These are phyloP conservation scores for Russula sp. DNA, from an alignment of 768 basidiomycete genomes.

Conservation along the genomic window DNA sequence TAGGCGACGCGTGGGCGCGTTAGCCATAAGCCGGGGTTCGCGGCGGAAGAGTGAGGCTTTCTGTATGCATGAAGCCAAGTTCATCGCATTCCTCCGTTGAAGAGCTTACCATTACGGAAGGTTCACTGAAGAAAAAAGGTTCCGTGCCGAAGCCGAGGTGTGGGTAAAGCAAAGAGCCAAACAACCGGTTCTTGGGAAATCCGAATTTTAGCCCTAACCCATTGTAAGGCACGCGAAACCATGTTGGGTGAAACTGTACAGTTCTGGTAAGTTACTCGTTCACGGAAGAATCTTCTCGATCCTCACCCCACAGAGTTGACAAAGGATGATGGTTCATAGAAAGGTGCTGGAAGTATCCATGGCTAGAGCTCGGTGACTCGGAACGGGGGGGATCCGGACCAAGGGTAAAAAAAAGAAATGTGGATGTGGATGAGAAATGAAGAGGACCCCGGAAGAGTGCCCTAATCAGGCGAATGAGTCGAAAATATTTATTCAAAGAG, in stretches of 20 bases:
- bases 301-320: not conserved
- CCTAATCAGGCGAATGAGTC: conserved; percentile 11
- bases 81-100: too few species aligned
- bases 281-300: not conserved
- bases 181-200: conserved; percentile 1
- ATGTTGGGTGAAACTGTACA: conserved; percentile 16
- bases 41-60: not conserved
- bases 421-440: conserved; percentile 5
- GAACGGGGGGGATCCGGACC: conserved; percentile 4
- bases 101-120: too few species aligned
- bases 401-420: not conserved
- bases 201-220: conserved; percentile 13
- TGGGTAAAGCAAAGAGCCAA: not conserved
- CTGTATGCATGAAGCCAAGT: not conserved
- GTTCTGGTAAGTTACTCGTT: not conserved
- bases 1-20: not conserved
- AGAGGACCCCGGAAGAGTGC: conserved; percentile 21
- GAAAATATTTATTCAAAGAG: conserved; percentile 16
- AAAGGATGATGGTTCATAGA: not conserved
- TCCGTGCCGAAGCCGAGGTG: conserved; percentile 20
- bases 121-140: not conserved
- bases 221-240: conserved; percentile 13
- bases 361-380: not conserved
- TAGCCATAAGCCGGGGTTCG: not conserved
- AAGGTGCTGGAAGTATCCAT: not conserved